Percentiles rank a stretch among this genome's conserved stretches.
phyloP scores from a whole-genome alignment of 768 basidiomycete species.

The Lyophyllum shimeji region DNA sequence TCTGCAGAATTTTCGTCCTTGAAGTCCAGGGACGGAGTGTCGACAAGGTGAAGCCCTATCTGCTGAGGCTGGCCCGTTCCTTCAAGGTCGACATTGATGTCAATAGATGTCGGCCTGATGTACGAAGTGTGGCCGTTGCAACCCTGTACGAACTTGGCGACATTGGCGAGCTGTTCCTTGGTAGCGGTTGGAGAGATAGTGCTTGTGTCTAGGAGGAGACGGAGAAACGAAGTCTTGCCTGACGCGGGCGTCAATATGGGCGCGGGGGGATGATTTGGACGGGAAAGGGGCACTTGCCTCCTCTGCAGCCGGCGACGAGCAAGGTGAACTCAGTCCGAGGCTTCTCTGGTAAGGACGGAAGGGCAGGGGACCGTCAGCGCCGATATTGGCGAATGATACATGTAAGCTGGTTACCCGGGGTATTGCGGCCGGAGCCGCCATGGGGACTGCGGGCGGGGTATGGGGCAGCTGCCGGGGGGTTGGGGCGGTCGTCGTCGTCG shows the following conservation, averaged over 20 bases:
- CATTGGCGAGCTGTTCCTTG: slow-evolving; percentile 75
- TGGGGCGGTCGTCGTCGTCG: slow-evolving; percentile 39
- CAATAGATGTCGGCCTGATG: slow-evolving; percentile 69
- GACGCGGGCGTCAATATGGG: slow-evolving; percentile 35
- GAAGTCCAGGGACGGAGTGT: slow-evolving; percentile 82
- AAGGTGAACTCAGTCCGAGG: slow-evolving; percentile 53
- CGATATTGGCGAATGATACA: slow-evolving; percentile 12
- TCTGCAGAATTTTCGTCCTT: slow-evolving; percentile 64
- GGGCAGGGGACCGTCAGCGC: slow-evolving; percentile 18
- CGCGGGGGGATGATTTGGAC: slow-evolving; percentile 12
- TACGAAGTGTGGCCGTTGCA: slow-evolving; percentile 70
- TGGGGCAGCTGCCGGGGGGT: slow-evolving; percentile 17
- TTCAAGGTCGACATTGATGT: slow-evolving; percentile 62
- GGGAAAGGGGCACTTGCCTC: slow-evolving; percentile 42
- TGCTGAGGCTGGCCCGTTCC: slow-evolving; percentile 42
- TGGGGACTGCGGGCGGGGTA: slow-evolving; percentile 23
- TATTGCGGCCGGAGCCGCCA: slow-evolving; percentile 27
- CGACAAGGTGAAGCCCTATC: slow-evolving; percentile 70
- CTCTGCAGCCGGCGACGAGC: slow-evolving; percentile 80
- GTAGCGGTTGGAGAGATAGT: slow-evolving; percentile 59
- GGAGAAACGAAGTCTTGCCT: slow-evolving; percentile 86
- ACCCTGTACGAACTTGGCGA: slow-evolving; percentile 82
- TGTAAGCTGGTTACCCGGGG: slow-evolving; percentile 34
- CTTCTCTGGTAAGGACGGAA: slow-evolving; percentile 26
- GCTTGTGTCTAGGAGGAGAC: slow-evolving; percentile 82